phyloP scores from a whole-genome alignment of 345 rosid genomes.

The Eucalyptus melliodora region DNA sequence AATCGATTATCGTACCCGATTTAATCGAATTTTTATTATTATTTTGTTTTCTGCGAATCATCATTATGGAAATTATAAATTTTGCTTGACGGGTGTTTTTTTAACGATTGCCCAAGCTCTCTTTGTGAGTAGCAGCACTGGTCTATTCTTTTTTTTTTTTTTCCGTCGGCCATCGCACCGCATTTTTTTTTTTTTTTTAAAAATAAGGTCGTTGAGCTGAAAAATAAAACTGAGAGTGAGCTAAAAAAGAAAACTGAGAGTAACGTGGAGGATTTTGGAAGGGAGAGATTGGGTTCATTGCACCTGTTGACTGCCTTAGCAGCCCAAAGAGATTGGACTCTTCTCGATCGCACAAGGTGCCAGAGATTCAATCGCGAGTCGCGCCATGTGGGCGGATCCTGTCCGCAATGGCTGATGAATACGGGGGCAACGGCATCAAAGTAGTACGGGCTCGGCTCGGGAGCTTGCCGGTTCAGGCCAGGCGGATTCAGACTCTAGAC shows the following conservation, averaged over 20 bases:
- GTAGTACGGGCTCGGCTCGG: neutral
- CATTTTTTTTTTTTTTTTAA: too few relatives aligned
- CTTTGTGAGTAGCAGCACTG: neutral
- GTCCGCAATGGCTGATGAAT: neutral
- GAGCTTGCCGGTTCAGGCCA: neutral
- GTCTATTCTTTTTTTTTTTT: neutral
- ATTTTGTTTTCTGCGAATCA: neutral
- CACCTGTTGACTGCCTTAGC: neutral
- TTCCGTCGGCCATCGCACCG: neutral
- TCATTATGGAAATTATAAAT: neutral
- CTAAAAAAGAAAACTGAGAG: neutral
- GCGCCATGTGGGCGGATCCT: neutral
- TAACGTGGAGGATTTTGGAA: neutral
- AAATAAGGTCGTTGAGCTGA: neutral
- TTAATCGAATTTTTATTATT: neutral
- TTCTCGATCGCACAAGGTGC: neutral
- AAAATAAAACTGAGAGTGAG: neutral
- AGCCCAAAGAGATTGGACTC: neutral
- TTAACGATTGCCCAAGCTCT: neutral
- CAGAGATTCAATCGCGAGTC: neutral
- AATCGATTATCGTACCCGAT: neutral
- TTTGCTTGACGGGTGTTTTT: neutral
- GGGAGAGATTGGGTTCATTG: neutral
- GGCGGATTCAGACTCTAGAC: fast-evolving
- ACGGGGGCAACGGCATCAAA: neutral